These are phyloP conservation scores for Tulasnella calospora DNA, from an alignment of 768 basidiomycete species.

Conservation along the genomic window DNA sequence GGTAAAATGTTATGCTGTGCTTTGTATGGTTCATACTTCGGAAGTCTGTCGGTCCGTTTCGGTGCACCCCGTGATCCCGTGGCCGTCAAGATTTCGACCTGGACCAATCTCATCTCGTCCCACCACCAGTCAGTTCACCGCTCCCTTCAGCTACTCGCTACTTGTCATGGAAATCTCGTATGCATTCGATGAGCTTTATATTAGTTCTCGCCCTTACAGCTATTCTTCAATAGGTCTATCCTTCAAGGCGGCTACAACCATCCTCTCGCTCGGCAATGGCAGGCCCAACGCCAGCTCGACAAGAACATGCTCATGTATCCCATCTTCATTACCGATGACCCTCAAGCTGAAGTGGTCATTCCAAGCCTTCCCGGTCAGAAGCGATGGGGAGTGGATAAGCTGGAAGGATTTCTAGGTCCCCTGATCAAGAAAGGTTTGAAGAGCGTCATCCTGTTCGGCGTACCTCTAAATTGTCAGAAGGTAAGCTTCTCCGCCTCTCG, in stretches of 20 bases:
- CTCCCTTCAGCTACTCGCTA: background rate
- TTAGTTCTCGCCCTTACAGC: background rate
- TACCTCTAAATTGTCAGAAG: conserved; percentile 75
- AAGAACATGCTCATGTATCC: conserved; percentile 99
- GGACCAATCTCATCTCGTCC: background rate
- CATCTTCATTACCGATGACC: conserved; percentile 95
- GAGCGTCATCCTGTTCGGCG: conserved; percentile 93
- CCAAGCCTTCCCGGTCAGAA: conserved; percentile 76
- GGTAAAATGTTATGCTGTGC: background rate
- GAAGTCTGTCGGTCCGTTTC: background rate
- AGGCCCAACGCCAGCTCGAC: conserved; percentile 69
- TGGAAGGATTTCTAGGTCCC: conserved; percentile 81
- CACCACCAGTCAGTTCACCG: background rate
- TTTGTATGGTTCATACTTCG: background rate
- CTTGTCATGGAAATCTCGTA: conserved; percentile 23
- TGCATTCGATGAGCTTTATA: background rate
- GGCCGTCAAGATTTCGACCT: background rate
- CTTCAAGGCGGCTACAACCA: conserved; percentile 93
- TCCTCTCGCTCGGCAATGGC: conserved; percentile 83
- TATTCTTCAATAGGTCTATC: conserved; percentile 44
- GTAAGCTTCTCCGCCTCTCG: conserved; percentile 37
- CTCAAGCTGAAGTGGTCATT: conserved; percentile 75
- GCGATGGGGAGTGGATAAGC: conserved; percentile 90
- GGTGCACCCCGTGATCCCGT: conserved; percentile 8
- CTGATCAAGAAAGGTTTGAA: conserved; percentile 83